Evolutionary conservation across 2,329 filamentous ascomycete species (phyloP).

Genomic region (Sarocladium oryzae): DNA sequence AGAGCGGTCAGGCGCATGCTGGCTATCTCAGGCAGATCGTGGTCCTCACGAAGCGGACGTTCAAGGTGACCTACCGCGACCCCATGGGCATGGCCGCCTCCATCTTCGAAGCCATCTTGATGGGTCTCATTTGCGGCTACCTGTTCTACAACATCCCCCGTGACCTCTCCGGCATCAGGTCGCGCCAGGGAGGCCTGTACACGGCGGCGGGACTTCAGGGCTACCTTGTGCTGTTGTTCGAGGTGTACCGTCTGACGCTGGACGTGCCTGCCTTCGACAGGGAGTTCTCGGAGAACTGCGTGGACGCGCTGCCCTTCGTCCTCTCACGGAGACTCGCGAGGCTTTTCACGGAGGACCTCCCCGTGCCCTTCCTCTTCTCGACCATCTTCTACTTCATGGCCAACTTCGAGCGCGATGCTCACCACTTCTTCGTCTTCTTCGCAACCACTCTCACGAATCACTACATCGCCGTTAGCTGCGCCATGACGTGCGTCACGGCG

Average conservation of each 20-base stretch:
- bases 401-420: constrained; percentile 57
- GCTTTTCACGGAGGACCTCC: constrained; percentile 64
- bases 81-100: constrained; percentile 69
- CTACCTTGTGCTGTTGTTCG: constrained; percentile 70
- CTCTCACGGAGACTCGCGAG: constrained; percentile 63
- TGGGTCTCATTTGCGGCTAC: constrained; percentile 67
- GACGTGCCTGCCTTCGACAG: constrained; percentile 73
- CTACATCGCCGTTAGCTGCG: constrained; percentile 67
- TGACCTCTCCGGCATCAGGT: constrained; percentile 65
- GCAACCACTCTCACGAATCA: constrained; percentile 61
- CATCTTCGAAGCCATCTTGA: constrained; percentile 60
- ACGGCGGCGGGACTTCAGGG: constrained; percentile 66
- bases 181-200: constrained; percentile 66
- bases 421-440: constrained; percentile 68
- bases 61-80: constrained; percentile 68
- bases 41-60: constrained; percentile 62
- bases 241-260: constrained; percentile 66
- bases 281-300: constrained; percentile 66
- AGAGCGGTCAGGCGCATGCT: constrained; percentile 36
- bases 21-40: constrained; percentile 55
- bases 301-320: constrained; percentile 62
- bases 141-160: constrained; percentile 61
- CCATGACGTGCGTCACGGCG: constrained; percentile 59
- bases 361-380: constrained; percentile 64
- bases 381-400: constrained; percentile 74